Evolutionary conservation across 495 filamentous ascomycete species (phyloP).

Genomic region (Neurospora sublineolata): DNA sequence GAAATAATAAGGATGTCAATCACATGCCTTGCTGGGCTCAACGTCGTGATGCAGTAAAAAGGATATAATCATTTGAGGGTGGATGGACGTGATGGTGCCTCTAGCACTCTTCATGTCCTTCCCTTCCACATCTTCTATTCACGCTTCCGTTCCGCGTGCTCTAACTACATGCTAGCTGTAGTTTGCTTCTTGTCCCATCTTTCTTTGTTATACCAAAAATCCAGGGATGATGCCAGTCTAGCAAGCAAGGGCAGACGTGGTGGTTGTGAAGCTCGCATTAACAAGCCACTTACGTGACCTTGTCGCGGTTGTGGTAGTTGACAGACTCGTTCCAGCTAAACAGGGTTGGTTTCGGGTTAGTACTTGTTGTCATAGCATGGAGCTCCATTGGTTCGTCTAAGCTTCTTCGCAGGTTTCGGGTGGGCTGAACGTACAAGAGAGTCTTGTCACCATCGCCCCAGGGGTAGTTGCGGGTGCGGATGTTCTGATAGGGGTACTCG

Average conservation of each 20-base stretch:
- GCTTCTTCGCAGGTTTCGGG: neutral
- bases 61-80: neutral
- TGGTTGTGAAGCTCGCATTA: neutral
- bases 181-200: neutral
- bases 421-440: conserved; percentile 27
- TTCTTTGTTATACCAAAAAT: neutral
- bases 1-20: neutral
- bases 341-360: conserved; percentile 1
- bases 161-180: neutral
- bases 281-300: conserved; percentile 40
- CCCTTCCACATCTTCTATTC: neutral
- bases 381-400: neutral
- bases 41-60: neutral
- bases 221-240: neutral
- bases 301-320: conserved; percentile 95
- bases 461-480: conserved; percentile 77
- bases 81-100: neutral
- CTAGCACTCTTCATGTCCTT: neutral
- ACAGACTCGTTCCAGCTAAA: conserved; percentile 82
- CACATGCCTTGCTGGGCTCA: neutral
- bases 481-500: conserved; percentile 92
- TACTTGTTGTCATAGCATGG: neutral
- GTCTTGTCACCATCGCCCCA: conserved; percentile 88
- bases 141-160: neutral
- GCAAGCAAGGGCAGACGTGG: neutral